phyloP scores from a whole-genome alignment of 1,284 basidiomycete species.

The Tremellales sp. region DNA sequence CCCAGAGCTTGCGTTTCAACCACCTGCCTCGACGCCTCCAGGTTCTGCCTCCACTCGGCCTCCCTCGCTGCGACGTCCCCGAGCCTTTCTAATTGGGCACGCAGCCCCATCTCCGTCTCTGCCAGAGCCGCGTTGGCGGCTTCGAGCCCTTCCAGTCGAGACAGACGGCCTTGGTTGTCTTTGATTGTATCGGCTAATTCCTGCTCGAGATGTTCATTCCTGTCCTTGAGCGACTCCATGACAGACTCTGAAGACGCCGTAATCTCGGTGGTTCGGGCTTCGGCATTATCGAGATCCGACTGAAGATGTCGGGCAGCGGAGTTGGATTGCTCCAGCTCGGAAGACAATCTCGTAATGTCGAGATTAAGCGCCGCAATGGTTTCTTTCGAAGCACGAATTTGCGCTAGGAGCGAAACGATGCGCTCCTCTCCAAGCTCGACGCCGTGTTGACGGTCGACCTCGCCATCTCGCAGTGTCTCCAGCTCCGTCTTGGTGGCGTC shows the following conservation, averaged over 20 bases:
- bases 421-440: constrained; percentile 1
- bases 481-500: constrained; percentile 4
- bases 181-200: too few species aligned
- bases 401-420: neutral
- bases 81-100: too few species aligned
- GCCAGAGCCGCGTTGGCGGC: too few species aligned
- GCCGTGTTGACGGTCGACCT: neutral
- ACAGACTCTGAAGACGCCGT: too few species aligned
- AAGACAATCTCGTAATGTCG: constrained; percentile 4
- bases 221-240: too few species aligned
- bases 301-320: neutral
- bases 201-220: too few species aligned
- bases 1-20: neutral
- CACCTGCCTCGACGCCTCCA: constrained; percentile 1
- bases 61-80: too few species aligned
- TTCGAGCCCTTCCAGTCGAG: too few species aligned
- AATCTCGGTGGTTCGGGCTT: too few species aligned
- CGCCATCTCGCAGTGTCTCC: constrained; percentile 1
- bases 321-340: constrained; percentile 11
- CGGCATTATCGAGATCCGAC: neutral
- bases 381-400: neutral
- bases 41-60: neutral
- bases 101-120: too few species aligned
- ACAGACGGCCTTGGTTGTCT: too few species aligned
- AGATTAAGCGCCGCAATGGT: constrained; percentile 3